Base-by-base conservation (phyloP, 352 stramenopile species). In the Lagenidium sp. region DNA sequence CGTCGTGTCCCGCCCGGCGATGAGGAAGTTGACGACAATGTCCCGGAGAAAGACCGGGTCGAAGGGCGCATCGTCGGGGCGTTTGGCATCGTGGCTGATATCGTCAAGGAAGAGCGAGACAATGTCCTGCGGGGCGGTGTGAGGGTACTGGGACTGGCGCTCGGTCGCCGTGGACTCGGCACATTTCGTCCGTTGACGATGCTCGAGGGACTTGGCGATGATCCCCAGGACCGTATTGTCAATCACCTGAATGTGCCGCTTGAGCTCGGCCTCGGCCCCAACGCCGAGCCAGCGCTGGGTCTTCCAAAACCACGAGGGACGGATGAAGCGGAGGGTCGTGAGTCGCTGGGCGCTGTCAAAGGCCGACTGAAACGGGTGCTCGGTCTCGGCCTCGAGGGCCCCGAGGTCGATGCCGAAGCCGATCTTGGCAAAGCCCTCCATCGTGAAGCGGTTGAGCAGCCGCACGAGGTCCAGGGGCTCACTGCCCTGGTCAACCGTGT, bases 1-100 rank as follows among this genome's bases (percentile, higher is more conserved):
- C 4, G 68, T 79, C 0, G 69, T 79, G 51, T 82, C 69, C 1
- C 68, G 44, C 10, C 69, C 69, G 46, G 64, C 69, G 39, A 82
- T 68, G 19, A 82, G 39, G 28, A 82, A 71, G 38, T 65, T 76
- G 24, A 82, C 60, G 4, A 81, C 56, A 24, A 82, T 61, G 44
- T 82, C 61, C 5, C 63, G 59, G 2, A 82, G 39, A 43, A 63
- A 68, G 10, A 45, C 36, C 6, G 54, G 54, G 28, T 57, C 44
- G 31, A 62, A 57, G 13, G 38, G 26, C 4, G 8, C 15, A 32
- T 41, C 36, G 0, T 31, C 11, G 2, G 22, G n/a, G 2, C 43
- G 36, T 35, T 57, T 51, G 2, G 35, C 24, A 25, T 58, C 32
- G 32, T 53, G 15, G 26, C 44, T 49, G 11, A 58, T 29, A 23